Evolutionary conservation across 2,329 filamentous ascomycete genomes (phyloP), one percentile per base, ranked within the genome.

Genomic region (Mycosphaerella arachidis): DNA sequence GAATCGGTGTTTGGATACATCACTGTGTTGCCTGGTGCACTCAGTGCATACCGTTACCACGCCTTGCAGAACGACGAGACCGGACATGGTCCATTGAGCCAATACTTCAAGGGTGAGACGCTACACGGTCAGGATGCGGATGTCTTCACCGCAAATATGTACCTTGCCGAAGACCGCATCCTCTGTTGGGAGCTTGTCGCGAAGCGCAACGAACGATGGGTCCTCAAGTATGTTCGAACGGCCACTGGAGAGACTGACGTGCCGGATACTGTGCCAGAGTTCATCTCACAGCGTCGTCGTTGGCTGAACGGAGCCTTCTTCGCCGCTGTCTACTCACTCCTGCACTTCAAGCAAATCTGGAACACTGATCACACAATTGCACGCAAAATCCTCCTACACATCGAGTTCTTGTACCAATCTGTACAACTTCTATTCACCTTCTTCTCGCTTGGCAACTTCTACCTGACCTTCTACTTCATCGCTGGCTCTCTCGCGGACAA

Each of bases 251-350:
- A 99, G 78, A 99, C 95, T 0, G 94, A 99, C 80, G 94, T 99
- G 57, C 94, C 69, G 90, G 94, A 99, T 75, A 77, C 90, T 8
- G 90, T 99, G 1, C 92, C 95, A 1, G 94, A 99, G 70, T 99
- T 99, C 72, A 92, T 99, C 71, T 97, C 92, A 0, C 94, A 99
- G 72, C 89, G 94, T 71, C 86, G 94, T 72, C 86, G 94, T 75
- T 99, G 94, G 94, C 86, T 99, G 63, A 99, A 99, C 74, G 94
- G 94, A 72, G 94, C 94, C 66, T 99, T 99, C 80, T 99, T 99
- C 74, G 95, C 94, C 0, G 94, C 94, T 48, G 92, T 97, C 55
- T 99, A 97, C 80, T 97, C 93, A 1, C 85, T 97, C 3, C 89
- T 97, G 46, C 94, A 99, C 77, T 96, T 93, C 75, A 87, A 84